Conservation (phyloP, 805 yeast species). For the Suhomyces prunicola region DNA sequence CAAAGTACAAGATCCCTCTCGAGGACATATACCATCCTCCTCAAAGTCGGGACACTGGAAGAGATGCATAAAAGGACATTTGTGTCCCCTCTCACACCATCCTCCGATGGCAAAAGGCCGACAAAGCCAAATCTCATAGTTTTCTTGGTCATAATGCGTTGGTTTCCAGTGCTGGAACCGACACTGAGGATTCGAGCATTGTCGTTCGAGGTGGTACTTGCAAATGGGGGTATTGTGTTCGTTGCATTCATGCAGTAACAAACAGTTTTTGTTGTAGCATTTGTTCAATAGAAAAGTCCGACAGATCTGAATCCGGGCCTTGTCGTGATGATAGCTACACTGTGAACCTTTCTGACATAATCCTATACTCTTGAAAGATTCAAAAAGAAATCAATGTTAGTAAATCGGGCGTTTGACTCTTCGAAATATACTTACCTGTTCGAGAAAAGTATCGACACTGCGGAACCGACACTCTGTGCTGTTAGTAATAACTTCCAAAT, state of each 20-base stretch:
- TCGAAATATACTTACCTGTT: slow-evolving; percentile 30
- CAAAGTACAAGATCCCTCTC: slow-evolving; percentile 51
- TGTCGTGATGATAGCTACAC: slow-evolving; percentile 56
- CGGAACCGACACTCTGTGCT: slow-evolving; percentile 10
- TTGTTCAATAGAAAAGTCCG: slow-evolving; percentile 42
- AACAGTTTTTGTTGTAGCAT: slow-evolving; percentile 51
- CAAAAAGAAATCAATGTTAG: slow-evolving; percentile 17
- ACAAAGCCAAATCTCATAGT: slow-evolving; percentile 48
- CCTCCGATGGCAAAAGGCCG: slow-evolving; percentile 67
- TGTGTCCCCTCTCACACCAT: slow-evolving; percentile 59
- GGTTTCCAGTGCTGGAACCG: slow-evolving; percentile 46
- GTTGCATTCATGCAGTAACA: slow-evolving; percentile 52
- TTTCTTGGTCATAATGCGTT: slow-evolving; percentile 44
- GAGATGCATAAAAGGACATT: slow-evolving; percentile 56
- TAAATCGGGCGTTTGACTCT: not conserved
- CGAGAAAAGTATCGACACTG: slow-evolving; percentile 37
- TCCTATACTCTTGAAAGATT: slow-evolving; percentile 36
- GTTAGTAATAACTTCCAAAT: slow-evolving; percentile 6
- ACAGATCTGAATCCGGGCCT: slow-evolving; percentile 53
- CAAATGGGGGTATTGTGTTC: slow-evolving; percentile 54
- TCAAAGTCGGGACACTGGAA: slow-evolving; percentile 71
- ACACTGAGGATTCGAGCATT: slow-evolving; percentile 48
- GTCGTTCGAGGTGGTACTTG: slow-evolving; percentile 21
- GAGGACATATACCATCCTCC: slow-evolving; percentile 56
- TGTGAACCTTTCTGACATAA: slow-evolving; percentile 48